Evolutionary conservation across 179 eudicot genomes (phyloP).

Genomic region (Vitellaria paradoxa): DNA sequence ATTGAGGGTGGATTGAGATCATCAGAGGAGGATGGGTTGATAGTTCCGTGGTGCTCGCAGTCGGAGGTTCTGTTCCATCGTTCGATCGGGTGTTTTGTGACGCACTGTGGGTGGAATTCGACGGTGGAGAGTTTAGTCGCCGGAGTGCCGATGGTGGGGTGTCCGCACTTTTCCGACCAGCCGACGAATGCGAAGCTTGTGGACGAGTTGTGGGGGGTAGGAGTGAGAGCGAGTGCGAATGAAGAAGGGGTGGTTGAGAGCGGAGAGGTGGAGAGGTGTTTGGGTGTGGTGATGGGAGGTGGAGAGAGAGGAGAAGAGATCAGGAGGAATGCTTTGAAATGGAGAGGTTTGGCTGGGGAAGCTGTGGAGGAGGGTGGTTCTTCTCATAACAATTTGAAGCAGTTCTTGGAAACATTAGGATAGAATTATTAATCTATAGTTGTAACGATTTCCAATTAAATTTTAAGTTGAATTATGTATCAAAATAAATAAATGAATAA

Average conservation of each 20-base stretch:
- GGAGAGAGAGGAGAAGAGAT: slow-evolving; percentile 23
- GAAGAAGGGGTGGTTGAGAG: slow-evolving; percentile 22
- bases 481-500: too few relatives aligned
- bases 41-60: slow-evolving; percentile 37
- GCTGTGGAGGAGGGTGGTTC: slow-evolving; percentile 30
- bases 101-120: slow-evolving; percentile 45
- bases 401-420: neutral
- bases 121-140: slow-evolving; percentile 23
- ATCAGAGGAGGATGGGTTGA: slow-evolving; percentile 13
- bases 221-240: slow-evolving; percentile 24
- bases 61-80: slow-evolving; percentile 23
- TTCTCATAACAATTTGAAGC: slow-evolving; percentile 14
- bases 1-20: neutral
- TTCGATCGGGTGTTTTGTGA: slow-evolving; percentile 30
- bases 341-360: slow-evolving; percentile 23
- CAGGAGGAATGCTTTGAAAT: slow-evolving; percentile 16
- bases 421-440: too few relatives aligned
- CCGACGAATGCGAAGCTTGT: slow-evolving; percentile 29
- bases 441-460: too few relatives aligned
- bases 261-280: slow-evolving; percentile 24
- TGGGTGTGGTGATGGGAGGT: slow-evolving; percentile 32
- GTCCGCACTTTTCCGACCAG: slow-evolving; percentile 28
- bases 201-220: slow-evolving; percentile 35
- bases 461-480: too few relatives aligned
- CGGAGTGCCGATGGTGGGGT: slow-evolving; percentile 31